Evolutionary conservation across 805 yeast genomes (phyloP), one percentile per base, ranked within the genome.

Genomic region (Zygoascus flipseniorum): DNA sequence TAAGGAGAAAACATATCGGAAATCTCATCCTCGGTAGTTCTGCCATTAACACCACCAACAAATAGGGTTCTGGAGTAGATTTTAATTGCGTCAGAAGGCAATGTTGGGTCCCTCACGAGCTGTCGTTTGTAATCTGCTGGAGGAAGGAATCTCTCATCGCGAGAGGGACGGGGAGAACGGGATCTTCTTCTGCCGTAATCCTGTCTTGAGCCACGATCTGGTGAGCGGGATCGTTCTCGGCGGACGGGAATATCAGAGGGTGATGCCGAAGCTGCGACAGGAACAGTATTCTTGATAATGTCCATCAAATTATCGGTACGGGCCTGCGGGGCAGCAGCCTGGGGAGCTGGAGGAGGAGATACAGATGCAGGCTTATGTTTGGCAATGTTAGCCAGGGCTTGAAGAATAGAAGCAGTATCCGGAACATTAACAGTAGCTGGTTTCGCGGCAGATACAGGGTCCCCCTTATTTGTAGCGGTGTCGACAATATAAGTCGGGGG

Each of bases 41-140:
- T 72, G 54, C 79, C 80, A 14, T 96, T 95, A 42, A 93, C 88
- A 65, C 97, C 97, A 48, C 98, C 98, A 56, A 93, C 83, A 64
- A 93, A 93, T 55, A 93, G 72, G 0, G 99, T 93, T 71, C 99
- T 82, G 51, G 95, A 85, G 61, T 79, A 78, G 1, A 92, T 97
- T 65, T 85, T 86, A 61, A 92, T 78, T 43, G 85, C 77, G 44
- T 89, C 95, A 47, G 82, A 80, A 1, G 95, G 93, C 54, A 89
- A 71, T 11, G 79, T 70, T 42, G 78, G 77, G 68, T 90, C 97
- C 64, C 76, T 76, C 10, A 83, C 77, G n/a, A 32, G 16, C 14
- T 42, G 26, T 19, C 23, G 26, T 41, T 50, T 26, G 23, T 35
- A 28, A 23, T 37, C 26, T 8, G 46, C 41, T 20, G 54, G 47